Conservation (phyloP, 1,284 basidiomycete species). For the Volvariella volvacea region DNA sequence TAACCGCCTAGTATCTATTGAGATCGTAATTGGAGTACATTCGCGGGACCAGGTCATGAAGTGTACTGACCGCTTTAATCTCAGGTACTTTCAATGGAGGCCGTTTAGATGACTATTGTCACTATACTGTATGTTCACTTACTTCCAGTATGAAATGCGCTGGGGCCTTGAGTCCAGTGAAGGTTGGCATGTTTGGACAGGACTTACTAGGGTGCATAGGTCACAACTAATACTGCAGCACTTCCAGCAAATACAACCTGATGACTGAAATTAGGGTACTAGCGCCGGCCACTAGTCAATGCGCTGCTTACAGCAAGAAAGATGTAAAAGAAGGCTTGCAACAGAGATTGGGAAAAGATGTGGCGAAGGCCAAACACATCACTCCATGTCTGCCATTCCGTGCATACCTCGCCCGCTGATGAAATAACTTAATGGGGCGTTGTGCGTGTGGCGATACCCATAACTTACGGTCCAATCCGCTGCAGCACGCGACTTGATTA, state of each 20-base stretch:
- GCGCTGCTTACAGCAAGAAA: conserved; percentile 46
- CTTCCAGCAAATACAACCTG: conserved; percentile 59
- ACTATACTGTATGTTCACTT: conserved; percentile 19
- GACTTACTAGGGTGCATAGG: conserved; percentile 65
- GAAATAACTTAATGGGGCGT: conserved; percentile 6
- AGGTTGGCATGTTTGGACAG: neutral
- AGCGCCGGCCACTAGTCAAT: conserved; percentile 1
- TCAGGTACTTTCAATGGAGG: conserved; percentile 50
- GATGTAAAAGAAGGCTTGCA: conserved; percentile 61
- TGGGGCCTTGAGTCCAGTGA: conserved; percentile 16
- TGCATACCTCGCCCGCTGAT: conserved; percentile 64
- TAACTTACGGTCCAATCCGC: conserved; percentile 62
- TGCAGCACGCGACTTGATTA: conserved; percentile 68
- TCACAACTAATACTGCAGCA: conserved; percentile 58
- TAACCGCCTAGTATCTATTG: conserved; percentile 65
- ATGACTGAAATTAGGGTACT: conserved; percentile 2
- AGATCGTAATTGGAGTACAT: neutral
- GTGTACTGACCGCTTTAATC: conserved; percentile 59
- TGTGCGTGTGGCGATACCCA: conserved; percentile 2
- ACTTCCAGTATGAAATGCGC: conserved; percentile 78
- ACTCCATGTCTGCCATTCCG: conserved; percentile 68
- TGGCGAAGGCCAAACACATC: conserved; percentile 45
- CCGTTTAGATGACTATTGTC: conserved; percentile 4
- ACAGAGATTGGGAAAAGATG: conserved; percentile 51
- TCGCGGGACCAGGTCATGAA: neutral